Percentiles rank a stretch among this genome's conserved stretches.
Evolutionary conservation across 257 asterid species (phyloP).

Genomic region (Solanum chiquidenum): DNA sequence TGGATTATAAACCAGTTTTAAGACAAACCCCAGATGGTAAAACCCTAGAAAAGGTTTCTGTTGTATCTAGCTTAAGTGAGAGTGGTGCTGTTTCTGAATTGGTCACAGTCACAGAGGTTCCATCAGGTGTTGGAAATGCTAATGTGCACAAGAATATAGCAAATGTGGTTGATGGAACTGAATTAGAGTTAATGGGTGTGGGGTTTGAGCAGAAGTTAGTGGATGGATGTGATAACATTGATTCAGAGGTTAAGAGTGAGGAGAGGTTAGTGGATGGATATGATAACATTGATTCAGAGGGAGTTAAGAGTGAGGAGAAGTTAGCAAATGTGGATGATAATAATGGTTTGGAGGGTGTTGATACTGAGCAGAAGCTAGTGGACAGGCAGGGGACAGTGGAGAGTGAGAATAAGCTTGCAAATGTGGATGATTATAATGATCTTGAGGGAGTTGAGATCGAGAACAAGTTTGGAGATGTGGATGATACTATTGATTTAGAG

Average conservation of each 20-base stretch:
- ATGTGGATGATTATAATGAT: background rate
- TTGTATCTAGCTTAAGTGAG: slow-evolving; percentile 16
- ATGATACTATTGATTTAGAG: background rate
- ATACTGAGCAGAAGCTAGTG: background rate
- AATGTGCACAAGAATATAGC: background rate
- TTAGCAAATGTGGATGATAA: background rate
- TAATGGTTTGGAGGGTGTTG: background rate
- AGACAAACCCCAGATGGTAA: slow-evolving; percentile 12
- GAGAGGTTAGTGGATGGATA: background rate
- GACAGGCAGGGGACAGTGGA: background rate
- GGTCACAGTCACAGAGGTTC: background rate
- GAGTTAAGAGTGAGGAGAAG: background rate
- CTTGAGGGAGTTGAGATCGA: background rate
- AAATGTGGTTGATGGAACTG: background rate
- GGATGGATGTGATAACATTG: background rate
- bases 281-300: background rate
- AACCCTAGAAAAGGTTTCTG: slow-evolving; percentile 15
- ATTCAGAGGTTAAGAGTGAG: background rate
- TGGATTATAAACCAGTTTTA: slow-evolving; percentile 6
- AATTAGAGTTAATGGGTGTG: background rate
- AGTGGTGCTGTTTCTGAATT: slow-evolving; percentile 5
- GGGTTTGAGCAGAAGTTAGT: background rate
- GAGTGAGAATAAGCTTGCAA: slow-evolving; percentile 2
- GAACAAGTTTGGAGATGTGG: background rate
- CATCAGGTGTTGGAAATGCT: background rate